A percentile compares a stretch with the other conserved stretches of the same genome.
phyloP scores from a whole-genome alignment of 1,139 yeast species.

The Taphrina wiesneri region DNA sequence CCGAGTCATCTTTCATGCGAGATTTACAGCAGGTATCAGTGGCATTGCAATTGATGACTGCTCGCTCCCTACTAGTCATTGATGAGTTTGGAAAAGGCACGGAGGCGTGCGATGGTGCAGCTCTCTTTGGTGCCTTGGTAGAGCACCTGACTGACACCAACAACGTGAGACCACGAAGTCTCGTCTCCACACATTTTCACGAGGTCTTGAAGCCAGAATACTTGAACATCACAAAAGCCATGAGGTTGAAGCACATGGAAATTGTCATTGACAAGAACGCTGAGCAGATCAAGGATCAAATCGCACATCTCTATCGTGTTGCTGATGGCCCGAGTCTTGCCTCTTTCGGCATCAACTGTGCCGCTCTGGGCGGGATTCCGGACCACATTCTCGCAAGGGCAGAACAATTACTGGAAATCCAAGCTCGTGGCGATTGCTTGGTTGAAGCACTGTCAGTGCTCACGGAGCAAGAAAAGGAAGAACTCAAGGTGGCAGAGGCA shows the following conservation, averaged over 20 bases:
- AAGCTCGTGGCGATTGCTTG: conserved; percentile 40
- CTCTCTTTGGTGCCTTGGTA: conserved; percentile 50
- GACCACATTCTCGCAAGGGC: conserved; percentile 39
- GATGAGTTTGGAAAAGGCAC: conserved; percentile 98
- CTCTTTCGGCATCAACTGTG: conserved; percentile 42
- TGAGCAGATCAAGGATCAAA: conserved; percentile 10
- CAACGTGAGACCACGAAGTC: conserved; percentile 40
- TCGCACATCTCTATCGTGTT: conserved; percentile 40
- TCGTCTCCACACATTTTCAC: conserved; percentile 51
- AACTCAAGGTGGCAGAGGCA: conserved; percentile 38
- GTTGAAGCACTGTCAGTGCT: conserved; percentile 36
- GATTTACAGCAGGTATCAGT: conserved; percentile 97
- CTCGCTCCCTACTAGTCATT: conserved; percentile 80
- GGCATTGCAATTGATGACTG: conserved; percentile 79
- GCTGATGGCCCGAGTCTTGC: conserved; percentile 39
- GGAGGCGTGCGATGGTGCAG: conserved; percentile 62
- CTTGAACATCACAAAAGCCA: not conserved
- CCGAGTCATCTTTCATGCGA: conserved; percentile 74
- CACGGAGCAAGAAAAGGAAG: conserved; percentile 37
- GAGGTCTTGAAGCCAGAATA: conserved; percentile 40
- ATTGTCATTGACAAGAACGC: conserved; percentile 37
- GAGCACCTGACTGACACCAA: conserved; percentile 45
- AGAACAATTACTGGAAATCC: conserved; percentile 37
- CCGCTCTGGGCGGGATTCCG: conserved; percentile 41
- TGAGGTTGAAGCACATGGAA: conserved; percentile 40